These are phyloP conservation scores for Fragilaria crotonensis DNA, from an alignment of 108 stramenopile species.

Conservation along the genomic window DNA sequence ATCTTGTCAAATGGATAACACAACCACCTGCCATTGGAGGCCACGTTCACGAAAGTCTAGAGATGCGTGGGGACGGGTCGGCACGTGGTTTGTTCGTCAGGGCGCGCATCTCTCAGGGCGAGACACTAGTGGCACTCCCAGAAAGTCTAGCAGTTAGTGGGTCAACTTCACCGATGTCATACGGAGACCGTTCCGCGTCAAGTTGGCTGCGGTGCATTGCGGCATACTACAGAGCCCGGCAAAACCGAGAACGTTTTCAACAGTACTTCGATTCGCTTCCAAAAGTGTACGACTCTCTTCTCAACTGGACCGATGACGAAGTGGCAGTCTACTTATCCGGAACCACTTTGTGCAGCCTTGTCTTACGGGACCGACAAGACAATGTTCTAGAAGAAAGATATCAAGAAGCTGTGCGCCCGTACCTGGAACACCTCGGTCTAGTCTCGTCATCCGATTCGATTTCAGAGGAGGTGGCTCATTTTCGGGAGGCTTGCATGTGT, in stretches of 20 bases:
- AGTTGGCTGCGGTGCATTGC: conserved; percentile 67
- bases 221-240: conserved; percentile 17
- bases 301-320: conserved; percentile 53
- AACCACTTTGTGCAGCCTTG: conserved; percentile 37
- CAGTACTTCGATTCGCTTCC: conserved; percentile 67
- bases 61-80: neutral
- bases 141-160: conserved; percentile 41
- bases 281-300: conserved; percentile 53
- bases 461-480: conserved; percentile 25
- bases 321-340: conserved; percentile 41
- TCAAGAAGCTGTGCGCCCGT: conserved; percentile 42
- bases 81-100: conserved; percentile 53
- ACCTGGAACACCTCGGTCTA: conserved; percentile 25
- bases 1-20: too few species aligned
- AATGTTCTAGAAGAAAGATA: conserved; percentile 33
- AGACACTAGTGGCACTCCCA: conserved; percentile 64
- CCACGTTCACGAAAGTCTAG: neutral
- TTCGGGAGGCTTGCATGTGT: conserved; percentile 55
- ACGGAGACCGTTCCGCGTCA: conserved; percentile 2
- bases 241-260: neutral
- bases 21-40: too few species aligned
- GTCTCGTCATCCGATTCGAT: neutral
- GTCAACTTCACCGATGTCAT: conserved; percentile 20
- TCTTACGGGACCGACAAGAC: conserved; percentile 13
- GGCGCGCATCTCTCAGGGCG: conserved; percentile 42